Evolutionary conservation across 768 basidiomycete species (phyloP), one percentile per base, ranked within the genome.

Genomic region (Coprinellus micaceus): DNA sequence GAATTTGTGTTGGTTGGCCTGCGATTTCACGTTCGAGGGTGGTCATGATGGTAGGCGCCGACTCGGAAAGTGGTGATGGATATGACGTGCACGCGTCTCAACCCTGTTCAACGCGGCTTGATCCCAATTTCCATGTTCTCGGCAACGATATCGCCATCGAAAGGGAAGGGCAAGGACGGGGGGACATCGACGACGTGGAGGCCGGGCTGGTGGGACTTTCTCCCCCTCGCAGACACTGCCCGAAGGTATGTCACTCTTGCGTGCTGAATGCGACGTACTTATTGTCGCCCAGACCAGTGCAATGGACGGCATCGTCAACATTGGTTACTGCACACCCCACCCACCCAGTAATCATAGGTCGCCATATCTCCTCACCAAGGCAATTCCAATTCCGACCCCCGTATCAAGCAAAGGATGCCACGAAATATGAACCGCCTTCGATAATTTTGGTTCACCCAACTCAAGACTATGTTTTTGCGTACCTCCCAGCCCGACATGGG

Each of bases 151-250:
- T 75, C 78, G 17, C 72, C 82, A 17, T 69, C 76, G 45, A 86
- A 85, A 63, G 80, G 80, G 22, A 87, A 84, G 67, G 71, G 62
- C 24, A 80, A 71, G 56, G 81, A 82, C 60, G 75, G 71, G 69
- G 24, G 74, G 74, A 36, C 57, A 25, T 58, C 45, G n/a, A 63
- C 61, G 53, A 61, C 61, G 47, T 88, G 85, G 84, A 78, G 80
- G 22, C 65, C 82, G 26, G 81, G 81, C 26, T 90, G 89, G 89
- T 91, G 87, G 87, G 85, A 91, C 59, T 77, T 86, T 40, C 74
- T 80, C 57, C 81, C 86, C 25, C 72, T 89, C 39, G 69, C 78
- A 4, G 88, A 88, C 64, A 74, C 78, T 33, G 72, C 80, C 2
- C 72, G 74, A 59, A 77, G 81, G 89, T 85, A 59, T 47, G 72